Conservation (phyloP, 75 land plant species). For the Sequoiadendron giganteum region DNA sequence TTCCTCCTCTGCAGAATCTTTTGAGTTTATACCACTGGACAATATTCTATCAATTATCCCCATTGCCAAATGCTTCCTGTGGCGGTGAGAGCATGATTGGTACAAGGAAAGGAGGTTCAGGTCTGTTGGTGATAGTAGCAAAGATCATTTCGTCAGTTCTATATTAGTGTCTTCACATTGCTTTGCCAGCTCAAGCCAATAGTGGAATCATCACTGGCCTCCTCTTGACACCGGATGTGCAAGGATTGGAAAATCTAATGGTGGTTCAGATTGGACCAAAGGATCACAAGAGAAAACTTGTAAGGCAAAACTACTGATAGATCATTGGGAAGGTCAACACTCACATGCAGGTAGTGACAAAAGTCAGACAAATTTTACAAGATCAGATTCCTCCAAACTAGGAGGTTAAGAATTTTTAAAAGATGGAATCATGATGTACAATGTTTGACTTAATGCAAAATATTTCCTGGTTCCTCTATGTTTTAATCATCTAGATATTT, state of each 20-base stretch:
- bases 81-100: constrained; percentile 14
- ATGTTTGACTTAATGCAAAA: background rate
- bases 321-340: constrained; percentile 23
- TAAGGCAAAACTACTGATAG: constrained; percentile 41
- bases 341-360: background rate
- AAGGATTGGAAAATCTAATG: constrained; percentile 23
- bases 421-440: background rate
- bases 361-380: too few species aligned
- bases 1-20: background rate
- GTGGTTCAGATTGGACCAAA: constrained; percentile 22
- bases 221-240: constrained; percentile 25
- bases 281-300: constrained; percentile 20
- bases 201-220: constrained; percentile 23
- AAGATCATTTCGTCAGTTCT: constrained; percentile 20
- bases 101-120: constrained; percentile 18
- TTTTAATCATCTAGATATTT: background rate
- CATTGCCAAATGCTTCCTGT: too few species aligned
- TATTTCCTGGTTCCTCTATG: background rate
- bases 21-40: background rate
- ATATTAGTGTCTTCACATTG: constrained; percentile 14
- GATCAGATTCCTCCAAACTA: too few species aligned
- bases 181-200: constrained; percentile 35
- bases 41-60: too few species aligned
- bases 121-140: constrained; percentile 17
- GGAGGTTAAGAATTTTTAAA: too few species aligned